Percentiles rank a stretch among this genome's conserved stretches.
Conservation (phyloP, 2,329 filamentous ascomycete species). For the Colletotrichum sojae region DNA sequence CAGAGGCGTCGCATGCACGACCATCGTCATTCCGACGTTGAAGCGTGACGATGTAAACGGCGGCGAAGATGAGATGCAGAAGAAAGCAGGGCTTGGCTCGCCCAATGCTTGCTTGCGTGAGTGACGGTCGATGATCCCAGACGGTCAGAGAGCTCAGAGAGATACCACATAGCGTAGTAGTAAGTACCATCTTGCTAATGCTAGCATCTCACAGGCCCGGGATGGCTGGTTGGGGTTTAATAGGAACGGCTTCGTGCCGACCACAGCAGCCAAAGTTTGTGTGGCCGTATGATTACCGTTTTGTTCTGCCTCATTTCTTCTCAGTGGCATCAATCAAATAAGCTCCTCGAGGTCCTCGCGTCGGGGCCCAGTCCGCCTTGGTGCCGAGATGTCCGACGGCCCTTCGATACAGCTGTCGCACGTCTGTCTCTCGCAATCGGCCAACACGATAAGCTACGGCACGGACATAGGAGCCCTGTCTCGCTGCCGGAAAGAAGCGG, state of each 20-base stretch:
- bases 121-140: conserved; percentile 10
- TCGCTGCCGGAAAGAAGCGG: neutral
- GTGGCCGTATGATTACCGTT: conserved; percentile 24
- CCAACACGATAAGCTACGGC: conserved; percentile 31
- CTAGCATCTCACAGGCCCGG: conserved; percentile 13
- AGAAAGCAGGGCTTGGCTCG: neutral
- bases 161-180: too few species aligned
- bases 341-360: conserved; percentile 32
- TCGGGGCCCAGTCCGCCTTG: conserved; percentile 23
- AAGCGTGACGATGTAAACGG: too few species aligned
- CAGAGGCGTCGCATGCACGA: neutral
- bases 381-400: conserved; percentile 36
- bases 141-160: neutral
- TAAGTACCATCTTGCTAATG: too few species aligned
- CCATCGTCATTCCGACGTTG: neutral
- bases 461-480: conserved; percentile 27
- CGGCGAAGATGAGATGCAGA: neutral
- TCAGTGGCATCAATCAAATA: conserved; percentile 29
- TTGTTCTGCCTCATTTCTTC: conserved; percentile 4
- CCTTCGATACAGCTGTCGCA: conserved; percentile 38
- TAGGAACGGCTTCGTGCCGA: conserved; percentile 31
- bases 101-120: neutral
- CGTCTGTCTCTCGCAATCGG: conserved; percentile 35
- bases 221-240: conserved; percentile 16
- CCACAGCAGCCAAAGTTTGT: conserved; percentile 25